These are phyloP conservation scores for Curvularia lunata DNA, from an alignment of 2,329 filamentous ascomycete species.

Conservation along the genomic window DNA sequence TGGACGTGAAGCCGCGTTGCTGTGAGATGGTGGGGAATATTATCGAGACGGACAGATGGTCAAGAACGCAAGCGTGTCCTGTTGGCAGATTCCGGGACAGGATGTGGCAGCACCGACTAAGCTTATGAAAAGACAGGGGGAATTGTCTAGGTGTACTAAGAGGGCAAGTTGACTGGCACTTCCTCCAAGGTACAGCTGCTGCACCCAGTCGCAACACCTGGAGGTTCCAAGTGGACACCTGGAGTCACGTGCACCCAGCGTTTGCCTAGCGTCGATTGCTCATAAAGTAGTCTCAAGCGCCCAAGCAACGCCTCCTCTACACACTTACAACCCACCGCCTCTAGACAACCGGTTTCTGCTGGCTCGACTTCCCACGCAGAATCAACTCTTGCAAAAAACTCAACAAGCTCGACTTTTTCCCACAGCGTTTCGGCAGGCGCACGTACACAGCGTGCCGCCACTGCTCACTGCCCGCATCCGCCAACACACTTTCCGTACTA, in stretches of 20 bases:
- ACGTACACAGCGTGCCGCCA: conserved; percentile 2
- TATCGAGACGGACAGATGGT: conserved; percentile 20
- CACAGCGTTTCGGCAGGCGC: background rate
- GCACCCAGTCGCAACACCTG: conserved; percentile 31
- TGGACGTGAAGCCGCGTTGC: conserved; percentile 13
- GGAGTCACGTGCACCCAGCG: conserved; percentile 26
- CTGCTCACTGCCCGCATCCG: conserved; percentile 9
- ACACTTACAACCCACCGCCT: background rate
- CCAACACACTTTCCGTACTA: conserved; percentile 18
- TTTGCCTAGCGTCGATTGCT: conserved; percentile 23
- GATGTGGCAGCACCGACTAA: background rate
- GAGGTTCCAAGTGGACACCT: conserved; percentile 35
- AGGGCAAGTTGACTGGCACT: conserved; percentile 7
- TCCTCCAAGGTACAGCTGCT: conserved; percentile 10
- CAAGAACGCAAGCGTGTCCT: conserved; percentile 12
- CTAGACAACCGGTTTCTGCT: background rate
- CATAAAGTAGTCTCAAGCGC: conserved; percentile 19
- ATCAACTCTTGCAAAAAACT: background rate
- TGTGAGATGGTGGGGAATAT: conserved; percentile 28
- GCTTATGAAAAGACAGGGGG: conserved; percentile 2
- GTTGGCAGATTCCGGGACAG: background rate
- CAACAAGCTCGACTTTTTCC: background rate
- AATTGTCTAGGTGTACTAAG: background rate
- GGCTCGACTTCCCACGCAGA: background rate
- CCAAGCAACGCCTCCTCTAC: conserved; percentile 7